phyloP scores from a whole-genome alignment of 805 yeast genomes.

The Barnettozyma californica region DNA sequence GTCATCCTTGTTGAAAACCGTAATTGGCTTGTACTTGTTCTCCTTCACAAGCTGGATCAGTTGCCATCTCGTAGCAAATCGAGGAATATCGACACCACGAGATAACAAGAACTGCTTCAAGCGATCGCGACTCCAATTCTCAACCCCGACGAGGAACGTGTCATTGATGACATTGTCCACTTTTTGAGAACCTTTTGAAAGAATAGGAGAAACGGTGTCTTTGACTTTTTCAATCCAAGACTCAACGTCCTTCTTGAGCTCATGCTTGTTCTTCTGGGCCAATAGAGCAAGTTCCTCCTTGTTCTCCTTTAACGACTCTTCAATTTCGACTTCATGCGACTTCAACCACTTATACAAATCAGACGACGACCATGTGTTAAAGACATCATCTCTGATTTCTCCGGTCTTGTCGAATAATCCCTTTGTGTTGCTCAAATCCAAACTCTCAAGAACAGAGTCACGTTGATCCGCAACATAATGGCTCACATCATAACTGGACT shows the following conservation, averaged over 20 bases:
- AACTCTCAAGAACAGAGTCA: conserved; percentile 33
- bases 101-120: conserved; percentile 36
- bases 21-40: conserved; percentile 33
- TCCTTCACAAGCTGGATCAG: conserved; percentile 36
- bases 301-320: conserved; percentile 28
- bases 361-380: conserved; percentile 47
- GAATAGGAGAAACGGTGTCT: conserved; percentile 29
- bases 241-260: conserved; percentile 35
- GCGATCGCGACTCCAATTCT: conserved; percentile 42
- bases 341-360: conserved; percentile 53
- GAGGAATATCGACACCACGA: conserved; percentile 36
- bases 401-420: conserved; percentile 34
- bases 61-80: conserved; percentile 35
- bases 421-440: conserved; percentile 32
- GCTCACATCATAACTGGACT: conserved; percentile 40
- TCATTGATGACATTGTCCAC: conserved; percentile 36
- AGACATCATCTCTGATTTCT: conserved; percentile 36
- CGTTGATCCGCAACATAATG: conserved; percentile 34
- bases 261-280: conserved; percentile 31
- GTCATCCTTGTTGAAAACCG: conserved; percentile 24
- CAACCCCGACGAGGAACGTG: conserved; percentile 41
- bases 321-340: conserved; percentile 37
- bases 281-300: conserved; percentile 32
- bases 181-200: conserved; percentile 29
- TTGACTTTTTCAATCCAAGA: conserved; percentile 30